Percentiles rank a stretch among this genome's conserved stretches.
Evolutionary conservation across 2,329 filamentous ascomycete species (phyloP).

Genomic region (Seiridium unicorne): DNA sequence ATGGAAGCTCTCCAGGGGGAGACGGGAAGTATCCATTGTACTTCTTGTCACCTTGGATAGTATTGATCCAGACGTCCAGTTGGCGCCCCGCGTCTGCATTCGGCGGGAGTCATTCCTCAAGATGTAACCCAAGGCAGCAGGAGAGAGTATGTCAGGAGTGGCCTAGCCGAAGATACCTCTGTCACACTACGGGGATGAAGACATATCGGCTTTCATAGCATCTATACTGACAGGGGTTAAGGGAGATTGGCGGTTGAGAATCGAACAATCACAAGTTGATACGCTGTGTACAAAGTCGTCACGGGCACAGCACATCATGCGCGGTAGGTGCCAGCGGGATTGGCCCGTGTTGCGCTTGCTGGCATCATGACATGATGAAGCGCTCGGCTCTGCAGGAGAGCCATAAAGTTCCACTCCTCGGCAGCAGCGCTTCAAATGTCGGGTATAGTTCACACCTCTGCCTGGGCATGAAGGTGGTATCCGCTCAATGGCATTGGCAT

Average conservation of each 20-base stretch:
- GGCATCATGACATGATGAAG: background rate
- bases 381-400: background rate
- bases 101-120: background rate
- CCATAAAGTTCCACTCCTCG: background rate
- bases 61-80: background rate
- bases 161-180: too few relatives aligned
- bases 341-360: background rate
- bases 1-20: background rate
- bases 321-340: background rate
- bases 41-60: background rate
- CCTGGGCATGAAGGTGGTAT: too few relatives aligned
- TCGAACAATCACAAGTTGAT: background rate
- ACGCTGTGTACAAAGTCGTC: background rate
- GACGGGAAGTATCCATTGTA: background rate
- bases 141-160: too few relatives aligned
- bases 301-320: background rate
- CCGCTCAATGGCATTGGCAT: too few relatives aligned
- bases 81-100: background rate
- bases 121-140: background rate
- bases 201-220: background rate
- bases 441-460: background rate
- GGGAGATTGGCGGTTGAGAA: background rate
- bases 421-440: background rate
- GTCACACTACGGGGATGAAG: too few relatives aligned
- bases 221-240: background rate